These are phyloP conservation scores for Suillus alpinus DNA, from an alignment of 768 basidiomycete species.

Conservation along the genomic window DNA sequence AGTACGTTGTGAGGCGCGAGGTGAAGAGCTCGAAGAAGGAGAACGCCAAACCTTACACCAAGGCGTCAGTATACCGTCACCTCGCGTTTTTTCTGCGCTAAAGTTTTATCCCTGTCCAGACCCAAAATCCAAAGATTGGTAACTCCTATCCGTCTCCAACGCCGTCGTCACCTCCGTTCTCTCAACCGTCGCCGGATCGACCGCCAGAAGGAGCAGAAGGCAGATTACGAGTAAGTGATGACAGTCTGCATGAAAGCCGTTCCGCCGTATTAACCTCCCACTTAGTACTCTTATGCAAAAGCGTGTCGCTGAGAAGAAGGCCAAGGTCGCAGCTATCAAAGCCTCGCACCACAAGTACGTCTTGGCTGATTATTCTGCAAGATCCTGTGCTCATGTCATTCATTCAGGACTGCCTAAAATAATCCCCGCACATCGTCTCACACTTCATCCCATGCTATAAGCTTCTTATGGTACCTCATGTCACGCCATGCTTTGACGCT, in stretches of 20 bases:
- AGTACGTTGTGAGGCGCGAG: constrained; percentile 93
- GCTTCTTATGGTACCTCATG: constrained; percentile 12
- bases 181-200: constrained; percentile 87
- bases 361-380: not conserved
- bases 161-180: constrained; percentile 87
- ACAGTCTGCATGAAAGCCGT: not conserved
- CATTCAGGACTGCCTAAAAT: constrained; percentile 9
- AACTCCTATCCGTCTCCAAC: constrained; percentile 92
- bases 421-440: not conserved
- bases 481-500: constrained; percentile 11
- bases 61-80: constrained; percentile 65
- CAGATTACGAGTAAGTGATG: constrained; percentile 79
- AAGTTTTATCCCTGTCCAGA: constrained; percentile 35
- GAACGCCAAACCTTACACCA: constrained; percentile 90
- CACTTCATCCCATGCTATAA: constrained; percentile 7
- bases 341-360: constrained; percentile 78
- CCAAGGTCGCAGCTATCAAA: constrained; percentile 84
- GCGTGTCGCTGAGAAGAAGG: constrained; percentile 92
- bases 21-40: constrained; percentile 88
- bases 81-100: not conserved
- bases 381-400: not conserved
- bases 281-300: constrained; percentile 72
- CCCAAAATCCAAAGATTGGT: constrained; percentile 98
- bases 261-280: not conserved
- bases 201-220: constrained; percentile 92